These are phyloP conservation scores for Apiospora malaysiana DNA, from an alignment of 2,329 filamentous ascomycete species.

Conservation along the genomic window DNA sequence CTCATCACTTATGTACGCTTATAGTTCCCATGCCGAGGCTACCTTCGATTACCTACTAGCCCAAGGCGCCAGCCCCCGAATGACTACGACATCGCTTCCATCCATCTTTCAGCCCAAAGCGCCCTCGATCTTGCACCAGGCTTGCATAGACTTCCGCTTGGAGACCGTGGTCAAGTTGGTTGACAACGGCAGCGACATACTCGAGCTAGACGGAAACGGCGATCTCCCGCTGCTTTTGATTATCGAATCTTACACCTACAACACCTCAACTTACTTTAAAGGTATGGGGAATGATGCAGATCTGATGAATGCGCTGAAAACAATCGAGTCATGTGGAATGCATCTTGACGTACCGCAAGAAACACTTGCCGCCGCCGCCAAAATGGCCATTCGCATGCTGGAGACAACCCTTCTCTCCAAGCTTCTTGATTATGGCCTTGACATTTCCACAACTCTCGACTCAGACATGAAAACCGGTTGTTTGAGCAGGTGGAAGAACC, in stretches of 20 bases:
- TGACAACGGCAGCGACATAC: not conserved
- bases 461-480: not conserved
- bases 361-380: not conserved
- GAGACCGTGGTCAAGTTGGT: not conserved
- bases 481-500: not conserved
- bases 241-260: not conserved
- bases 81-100: not conserved
- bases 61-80: not conserved
- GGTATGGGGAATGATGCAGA: not conserved
- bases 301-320: not conserved
- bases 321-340: not conserved
- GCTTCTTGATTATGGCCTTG: not conserved
- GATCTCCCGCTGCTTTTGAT: not conserved
- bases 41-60: not conserved
- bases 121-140: not conserved
- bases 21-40: not conserved
- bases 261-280: not conserved
- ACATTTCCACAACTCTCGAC: not conserved
- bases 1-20: not conserved
- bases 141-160: not conserved
- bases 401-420: not conserved
- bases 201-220: not conserved
- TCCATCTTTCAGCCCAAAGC: not conserved
- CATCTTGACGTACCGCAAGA: not conserved
- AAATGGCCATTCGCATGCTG: not conserved